A percentile compares a stretch with the other conserved stretches of the same genome.
These are phyloP conservation scores for Odonthalia washingtoniensis DNA, from an alignment of 31 red algal genomes.

Conservation along the genomic window DNA sequence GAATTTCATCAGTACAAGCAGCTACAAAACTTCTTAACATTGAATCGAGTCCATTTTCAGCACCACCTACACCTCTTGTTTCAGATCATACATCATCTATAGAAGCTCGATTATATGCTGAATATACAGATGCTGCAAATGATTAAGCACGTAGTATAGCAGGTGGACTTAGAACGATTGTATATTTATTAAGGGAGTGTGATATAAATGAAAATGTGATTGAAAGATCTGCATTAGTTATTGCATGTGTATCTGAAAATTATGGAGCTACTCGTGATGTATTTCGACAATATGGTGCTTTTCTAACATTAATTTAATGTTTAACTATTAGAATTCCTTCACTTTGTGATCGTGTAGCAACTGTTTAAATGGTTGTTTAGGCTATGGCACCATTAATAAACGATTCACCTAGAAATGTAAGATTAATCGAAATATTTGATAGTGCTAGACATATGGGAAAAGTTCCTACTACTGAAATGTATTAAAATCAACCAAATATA, in stretches of 20 bases:
- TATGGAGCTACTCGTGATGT: conserved; percentile 62
- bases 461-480: conserved; percentile 53
- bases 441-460: conserved; percentile 66
- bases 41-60: no score
- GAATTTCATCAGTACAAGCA: no score
- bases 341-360: conserved; percentile 40
- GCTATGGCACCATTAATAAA: conserved; percentile 45
- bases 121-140: conserved; percentile 54
- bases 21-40: no score
- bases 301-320: conserved; percentile 65
- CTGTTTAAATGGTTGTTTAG: conserved; percentile 43
- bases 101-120: conserved; percentile 41
- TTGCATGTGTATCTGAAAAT: conserved; percentile 55
- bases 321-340: conserved; percentile 47
- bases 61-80: no score
- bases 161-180: conserved; percentile 53
- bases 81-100: background rate
- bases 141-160: conserved; percentile 42
- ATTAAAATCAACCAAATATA: conserved; percentile 64
- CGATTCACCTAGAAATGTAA: conserved; percentile 57
- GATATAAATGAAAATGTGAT: conserved; percentile 63
- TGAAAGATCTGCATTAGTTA: conserved; percentile 59
- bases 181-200: conserved; percentile 54
- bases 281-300: conserved; percentile 53
- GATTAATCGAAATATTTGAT: conserved; percentile 72